phyloP scores from a whole-genome alignment of 345 rosid genomes.

The Triadica sebifera region DNA sequence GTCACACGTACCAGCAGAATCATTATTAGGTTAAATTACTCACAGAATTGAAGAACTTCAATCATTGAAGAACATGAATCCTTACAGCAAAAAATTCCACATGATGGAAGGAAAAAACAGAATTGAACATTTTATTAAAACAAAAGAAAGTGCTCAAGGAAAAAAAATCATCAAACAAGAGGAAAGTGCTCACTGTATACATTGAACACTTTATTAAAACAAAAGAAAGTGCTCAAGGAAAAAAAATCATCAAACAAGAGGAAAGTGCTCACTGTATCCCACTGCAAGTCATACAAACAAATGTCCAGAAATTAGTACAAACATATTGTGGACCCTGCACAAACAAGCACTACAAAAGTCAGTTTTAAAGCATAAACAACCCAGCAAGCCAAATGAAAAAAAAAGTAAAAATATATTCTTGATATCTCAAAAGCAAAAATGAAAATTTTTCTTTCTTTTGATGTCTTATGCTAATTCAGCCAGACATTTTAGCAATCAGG shows the following conservation, averaged over 20 bases:
- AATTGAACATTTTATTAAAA: not conserved
- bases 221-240: not conserved
- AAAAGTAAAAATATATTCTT: not conserved
- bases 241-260: conserved; percentile 2
- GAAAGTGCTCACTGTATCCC: conserved; percentile 86
- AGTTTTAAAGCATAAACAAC: not conserved
- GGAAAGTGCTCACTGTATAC: conserved; percentile 79
- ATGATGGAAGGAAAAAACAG: not conserved
- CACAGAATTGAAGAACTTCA: not conserved
- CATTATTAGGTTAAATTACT: not conserved
- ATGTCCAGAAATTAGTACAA: conserved; percentile 94
- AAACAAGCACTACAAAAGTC: conserved; percentile 1
- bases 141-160: not conserved
- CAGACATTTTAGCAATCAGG: not conserved
- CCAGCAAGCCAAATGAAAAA: conserved; percentile 3
- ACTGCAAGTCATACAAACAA: conserved; percentile 83
- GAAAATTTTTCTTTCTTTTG: not conserved
- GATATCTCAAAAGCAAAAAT: not conserved
- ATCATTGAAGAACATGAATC: not conserved
- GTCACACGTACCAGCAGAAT: not conserved
- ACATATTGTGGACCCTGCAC: conserved; percentile 98
- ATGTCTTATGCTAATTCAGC: not conserved
- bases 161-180: not conserved
- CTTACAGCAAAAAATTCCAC: not conserved
- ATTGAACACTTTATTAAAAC: not conserved